Percentiles rank a stretch among this genome's conserved stretches.
Evolutionary conservation across 2,329 filamentous ascomycete genomes (phyloP).

Genomic region (Penicillium hesseltinei): DNA sequence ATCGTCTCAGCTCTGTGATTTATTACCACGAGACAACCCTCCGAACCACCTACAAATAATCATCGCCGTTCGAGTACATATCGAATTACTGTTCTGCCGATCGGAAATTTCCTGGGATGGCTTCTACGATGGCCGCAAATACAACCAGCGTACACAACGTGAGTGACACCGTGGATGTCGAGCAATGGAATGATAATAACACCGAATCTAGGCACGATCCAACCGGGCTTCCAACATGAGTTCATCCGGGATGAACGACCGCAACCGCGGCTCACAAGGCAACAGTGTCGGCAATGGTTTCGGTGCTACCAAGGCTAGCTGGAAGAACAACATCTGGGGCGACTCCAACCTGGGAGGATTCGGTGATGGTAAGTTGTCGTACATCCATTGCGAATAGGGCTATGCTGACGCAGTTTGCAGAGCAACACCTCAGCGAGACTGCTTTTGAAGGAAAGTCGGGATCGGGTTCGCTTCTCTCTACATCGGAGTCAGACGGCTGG

Average conservation of each 20-base stretch:
- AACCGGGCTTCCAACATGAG: constrained; percentile 42
- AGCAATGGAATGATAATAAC: constrained; percentile 13
- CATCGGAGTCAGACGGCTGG: constrained; percentile 69
- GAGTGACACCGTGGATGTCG: constrained; percentile 19
- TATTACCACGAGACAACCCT: constrained; percentile 15
- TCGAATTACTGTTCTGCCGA: constrained; percentile 17
- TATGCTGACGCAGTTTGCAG: constrained; percentile 13
- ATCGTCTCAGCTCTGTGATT: constrained; percentile 21
- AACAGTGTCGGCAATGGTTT: constrained; percentile 46
- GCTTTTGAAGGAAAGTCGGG: constrained; percentile 60
- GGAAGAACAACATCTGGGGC: constrained; percentile 55
- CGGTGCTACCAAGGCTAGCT: constrained; percentile 42
- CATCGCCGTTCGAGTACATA: constrained; percentile 28
- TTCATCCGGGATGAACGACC: constrained; percentile 38
- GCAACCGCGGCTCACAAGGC: constrained; percentile 37
- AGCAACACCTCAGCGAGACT: constrained; percentile 29
- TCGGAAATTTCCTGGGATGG: constrained; percentile 28
- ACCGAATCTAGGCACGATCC: constrained; percentile 28
- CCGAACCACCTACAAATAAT: constrained; percentile 20
- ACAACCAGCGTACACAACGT: constrained; percentile 39
- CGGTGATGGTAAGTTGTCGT: constrained; percentile 37
- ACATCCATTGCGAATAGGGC: background rate
- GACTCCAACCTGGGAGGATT: constrained; percentile 48
- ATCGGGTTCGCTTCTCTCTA: constrained; percentile 66
- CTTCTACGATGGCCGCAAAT: constrained; percentile 39